Conservation (phyloP, 2,329 filamentous ascomycete species). For the Cladophialophora exuberans region DNA sequence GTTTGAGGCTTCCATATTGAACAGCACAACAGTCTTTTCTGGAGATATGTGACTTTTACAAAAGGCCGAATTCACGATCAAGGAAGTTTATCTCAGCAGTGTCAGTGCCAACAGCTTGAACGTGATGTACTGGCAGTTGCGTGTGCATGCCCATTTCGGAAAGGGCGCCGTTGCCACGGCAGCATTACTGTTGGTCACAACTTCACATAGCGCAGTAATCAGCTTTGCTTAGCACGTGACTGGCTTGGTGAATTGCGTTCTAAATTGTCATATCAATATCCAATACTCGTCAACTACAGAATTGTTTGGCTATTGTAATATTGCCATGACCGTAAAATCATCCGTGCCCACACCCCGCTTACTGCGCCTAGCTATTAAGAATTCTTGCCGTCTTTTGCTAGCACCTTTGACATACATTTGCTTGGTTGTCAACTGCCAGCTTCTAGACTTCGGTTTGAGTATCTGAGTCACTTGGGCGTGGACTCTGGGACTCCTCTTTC, state of each 20-base stretch:
- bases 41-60: no score
- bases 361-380: no score
- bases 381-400: neutral
- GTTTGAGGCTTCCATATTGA: slow-evolving; percentile 27
- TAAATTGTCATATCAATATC: no score
- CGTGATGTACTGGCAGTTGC: neutral
- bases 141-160: neutral
- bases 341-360: no score
- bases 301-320: no score
- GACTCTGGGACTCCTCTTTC: neutral
- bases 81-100: neutral
- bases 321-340: no score
- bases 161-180: neutral
- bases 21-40: slow-evolving; percentile 4
- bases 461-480: neutral
- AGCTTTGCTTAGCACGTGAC: neutral
- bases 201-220: neutral
- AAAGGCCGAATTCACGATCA: slow-evolving; percentile 6
- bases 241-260: no score
- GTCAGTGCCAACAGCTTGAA: neutral
- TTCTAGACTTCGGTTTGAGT: neutral
- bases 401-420: neutral
- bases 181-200: no score
- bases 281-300: no score
- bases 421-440: no score